phyloP scores from a whole-genome alignment of 1,139 yeast genomes.

The Scheffersomyces cryptocercus region DNA sequence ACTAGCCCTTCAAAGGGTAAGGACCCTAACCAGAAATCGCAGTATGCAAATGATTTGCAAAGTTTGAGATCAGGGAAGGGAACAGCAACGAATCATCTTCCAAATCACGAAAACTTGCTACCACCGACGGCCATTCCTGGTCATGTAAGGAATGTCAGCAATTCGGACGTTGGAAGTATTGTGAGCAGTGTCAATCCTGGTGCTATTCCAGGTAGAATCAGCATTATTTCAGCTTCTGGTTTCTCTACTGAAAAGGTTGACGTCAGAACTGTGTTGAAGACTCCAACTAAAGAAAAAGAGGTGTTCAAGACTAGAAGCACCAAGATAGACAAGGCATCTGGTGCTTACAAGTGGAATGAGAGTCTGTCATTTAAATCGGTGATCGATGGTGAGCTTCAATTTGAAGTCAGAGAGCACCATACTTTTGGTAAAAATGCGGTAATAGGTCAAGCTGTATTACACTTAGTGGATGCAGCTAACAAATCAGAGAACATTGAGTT shows the following conservation, averaged over 20 bases:
- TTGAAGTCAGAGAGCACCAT: constrained; percentile 68
- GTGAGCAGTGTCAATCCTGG: constrained; percentile 35
- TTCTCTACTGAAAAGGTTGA: constrained; percentile 28
- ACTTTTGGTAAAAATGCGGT: constrained; percentile 71
- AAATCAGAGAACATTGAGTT: constrained; percentile 32
- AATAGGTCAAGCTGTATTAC: constrained; percentile 55
- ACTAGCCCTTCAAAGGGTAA: constrained; percentile 2
- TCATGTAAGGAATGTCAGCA: constrained; percentile 30
- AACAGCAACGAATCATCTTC: background rate
- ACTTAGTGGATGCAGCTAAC: constrained; percentile 38
- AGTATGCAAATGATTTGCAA: constrained; percentile 23
- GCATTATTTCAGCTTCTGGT: constrained; percentile 42
- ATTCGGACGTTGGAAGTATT: constrained; percentile 34
- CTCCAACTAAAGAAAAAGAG: constrained; percentile 55
- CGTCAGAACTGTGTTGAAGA: constrained; percentile 53
- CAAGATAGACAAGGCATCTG: constrained; percentile 49
- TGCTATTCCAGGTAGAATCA: constrained; percentile 55
- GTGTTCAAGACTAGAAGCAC: constrained; percentile 64
- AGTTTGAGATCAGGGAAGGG: constrained; percentile 23
- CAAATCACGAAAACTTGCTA: constrained; percentile 27
- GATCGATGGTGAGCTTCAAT: constrained; percentile 55
- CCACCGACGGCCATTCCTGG: constrained; percentile 34
- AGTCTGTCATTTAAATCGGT: constrained; percentile 67
- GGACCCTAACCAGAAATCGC: constrained; percentile 8
- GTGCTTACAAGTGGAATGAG: constrained; percentile 61